Base-by-base conservation (phyloP, 2,329 filamentous ascomycete species). In the Neonectria coccinea region DNA sequence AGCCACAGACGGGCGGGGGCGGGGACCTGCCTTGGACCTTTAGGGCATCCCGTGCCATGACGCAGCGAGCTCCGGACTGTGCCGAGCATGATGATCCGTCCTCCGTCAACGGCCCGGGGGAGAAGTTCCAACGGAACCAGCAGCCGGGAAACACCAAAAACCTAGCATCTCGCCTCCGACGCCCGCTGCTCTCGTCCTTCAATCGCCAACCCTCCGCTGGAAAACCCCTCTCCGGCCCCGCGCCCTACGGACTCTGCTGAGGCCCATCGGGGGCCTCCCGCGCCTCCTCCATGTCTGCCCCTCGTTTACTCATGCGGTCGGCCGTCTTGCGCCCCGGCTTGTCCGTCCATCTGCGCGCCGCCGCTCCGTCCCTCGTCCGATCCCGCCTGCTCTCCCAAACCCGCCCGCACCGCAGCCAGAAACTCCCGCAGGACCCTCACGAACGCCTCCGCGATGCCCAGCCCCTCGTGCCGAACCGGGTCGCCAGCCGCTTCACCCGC, bases 381-480 rank as follows among this genome's bases (percentile, higher is more conserved):
- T 56, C 44, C 33, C 74, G 74, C 18, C 31, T 66, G 18, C 67
- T 79, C 45, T 74, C 75, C 3, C 65, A 59, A 57, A 73, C 69
- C 9, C 42, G 48, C 2, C 68, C 56, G 47, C 69, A 62, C 25
- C 60, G 36, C 31, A 41, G 50, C 33, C 48, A 62, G 14, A 12
- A 33, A 20, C 27, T 20, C 6, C 48, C 48, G 29, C 67, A 66
- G 44, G 67, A 75, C 41, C 62, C 69, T 10, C 48, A 75, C 64
- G 69, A 76, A 14, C 71, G 62, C 41, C 71, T 79, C 29, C 74
- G 71, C 50, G 68, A 70, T 22, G 78, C 78, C 14, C 70, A 68
- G 11, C 79, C 79, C 4, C 74, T 80, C 56, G 72, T 79, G 16
- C 67, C 76, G 18, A 25, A 77, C 54, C 59, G 56, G 44, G 25